Percentiles rank a stretch among this genome's conserved stretches.
These are phyloP conservation scores for Panaeolus cyanescens DNA, from an alignment of 768 basidiomycete genomes.

Conservation along the genomic window DNA sequence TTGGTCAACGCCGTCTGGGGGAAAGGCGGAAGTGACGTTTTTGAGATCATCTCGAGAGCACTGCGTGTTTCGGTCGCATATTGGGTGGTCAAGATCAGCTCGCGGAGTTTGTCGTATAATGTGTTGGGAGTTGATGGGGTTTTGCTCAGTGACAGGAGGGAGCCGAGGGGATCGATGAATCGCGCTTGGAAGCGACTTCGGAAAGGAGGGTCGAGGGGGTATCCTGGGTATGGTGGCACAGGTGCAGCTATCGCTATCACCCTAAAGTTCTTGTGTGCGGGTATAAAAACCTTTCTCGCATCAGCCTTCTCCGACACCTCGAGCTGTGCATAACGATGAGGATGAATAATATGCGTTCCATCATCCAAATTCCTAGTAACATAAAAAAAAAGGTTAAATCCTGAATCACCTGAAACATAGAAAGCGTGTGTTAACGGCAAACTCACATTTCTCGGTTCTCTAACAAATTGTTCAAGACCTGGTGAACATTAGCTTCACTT, in stretches of 20 bases:
- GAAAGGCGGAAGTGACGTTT: slow-evolving; percentile 57
- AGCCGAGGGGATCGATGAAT: slow-evolving; percentile 61
- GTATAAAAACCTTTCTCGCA: slow-evolving; percentile 51
- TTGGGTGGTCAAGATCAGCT: slow-evolving; percentile 63
- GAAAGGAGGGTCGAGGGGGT: slow-evolving; percentile 68
- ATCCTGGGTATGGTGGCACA: slow-evolving; percentile 68
- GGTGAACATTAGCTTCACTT: neutral
- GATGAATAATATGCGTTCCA: slow-evolving; percentile 69
- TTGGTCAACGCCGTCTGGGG: slow-evolving; percentile 65
- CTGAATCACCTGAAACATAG: too few species aligned
- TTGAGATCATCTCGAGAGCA: slow-evolving; percentile 53
- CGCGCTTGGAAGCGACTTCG: slow-evolving; percentile 70
- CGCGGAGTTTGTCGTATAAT: slow-evolving; percentile 47
- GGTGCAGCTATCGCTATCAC: slow-evolving; percentile 72
- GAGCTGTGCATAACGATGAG: slow-evolving; percentile 56
- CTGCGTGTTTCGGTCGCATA: slow-evolving; percentile 61
- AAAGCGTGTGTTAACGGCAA: too few species aligned
- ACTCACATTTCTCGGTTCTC: slow-evolving; percentile 72
- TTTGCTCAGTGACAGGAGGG: slow-evolving; percentile 46
- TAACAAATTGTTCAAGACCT: slow-evolving; percentile 66
- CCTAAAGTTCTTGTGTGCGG: slow-evolving; percentile 67
- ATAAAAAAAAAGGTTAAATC: too few species aligned
- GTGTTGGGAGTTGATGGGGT: slow-evolving; percentile 15
- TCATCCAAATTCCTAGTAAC: slow-evolving; percentile 70
- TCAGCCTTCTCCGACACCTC: slow-evolving; percentile 31